These are phyloP conservation scores for Solanum virginianum DNA, from an alignment of 257 asterid species.

Conservation along the genomic window DNA sequence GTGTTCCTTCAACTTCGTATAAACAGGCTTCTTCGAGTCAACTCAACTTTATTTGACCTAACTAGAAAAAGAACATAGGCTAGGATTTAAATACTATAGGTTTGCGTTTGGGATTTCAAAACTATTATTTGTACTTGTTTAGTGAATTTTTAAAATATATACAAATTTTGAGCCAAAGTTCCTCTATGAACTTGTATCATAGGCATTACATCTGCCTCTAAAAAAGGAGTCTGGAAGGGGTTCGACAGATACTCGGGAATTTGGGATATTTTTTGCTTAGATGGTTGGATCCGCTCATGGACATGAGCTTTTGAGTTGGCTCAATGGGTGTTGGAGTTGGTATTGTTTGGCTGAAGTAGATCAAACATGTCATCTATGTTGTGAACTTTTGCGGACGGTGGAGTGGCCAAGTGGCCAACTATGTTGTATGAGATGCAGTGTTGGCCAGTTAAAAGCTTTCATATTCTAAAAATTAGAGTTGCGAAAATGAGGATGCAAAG, in stretches of 20 bases:
- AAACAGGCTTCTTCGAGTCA: neutral
- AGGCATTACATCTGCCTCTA: neutral
- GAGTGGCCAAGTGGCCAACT: no score
- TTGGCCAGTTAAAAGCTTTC: neutral
- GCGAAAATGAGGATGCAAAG: neutral
- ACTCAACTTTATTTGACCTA: neutral
- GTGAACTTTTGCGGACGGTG: neutral
- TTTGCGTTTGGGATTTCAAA: neutral
- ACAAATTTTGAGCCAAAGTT: neutral
- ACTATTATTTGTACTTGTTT: neutral
- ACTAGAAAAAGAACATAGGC: neutral
- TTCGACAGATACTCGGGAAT: neutral
- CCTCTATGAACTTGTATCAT: neutral
- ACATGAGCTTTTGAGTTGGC: neutral
- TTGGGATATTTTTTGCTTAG: neutral
- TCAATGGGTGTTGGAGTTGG: neutral
- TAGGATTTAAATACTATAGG: neutral
- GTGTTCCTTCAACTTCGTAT: no score
- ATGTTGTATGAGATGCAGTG: neutral
- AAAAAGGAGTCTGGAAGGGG: neutral
- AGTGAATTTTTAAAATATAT: neutral
- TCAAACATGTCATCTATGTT: neutral
- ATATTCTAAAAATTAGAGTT: neutral
- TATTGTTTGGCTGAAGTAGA: neutral
- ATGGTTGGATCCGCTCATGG: neutral